phyloP scores from a whole-genome alignment of 2,329 filamentous ascomycete genomes.

The Epichloe bromicola region DNA sequence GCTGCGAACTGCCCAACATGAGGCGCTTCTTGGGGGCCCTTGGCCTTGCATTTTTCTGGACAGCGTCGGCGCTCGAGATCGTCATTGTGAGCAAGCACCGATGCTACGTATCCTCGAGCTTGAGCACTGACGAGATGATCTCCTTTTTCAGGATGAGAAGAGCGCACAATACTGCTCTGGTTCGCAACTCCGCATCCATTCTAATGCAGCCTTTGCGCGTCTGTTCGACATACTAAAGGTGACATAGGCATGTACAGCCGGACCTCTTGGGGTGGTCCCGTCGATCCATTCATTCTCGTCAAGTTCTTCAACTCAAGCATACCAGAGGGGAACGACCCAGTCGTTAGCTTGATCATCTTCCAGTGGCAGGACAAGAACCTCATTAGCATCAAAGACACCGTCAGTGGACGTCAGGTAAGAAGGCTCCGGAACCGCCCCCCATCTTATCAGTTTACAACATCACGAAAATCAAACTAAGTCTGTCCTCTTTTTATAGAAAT shows the following conservation, averaged over 20 bases:
- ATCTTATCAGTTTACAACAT: neutral
- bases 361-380: constrained; percentile 81
- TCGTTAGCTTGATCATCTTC: constrained; percentile 79
- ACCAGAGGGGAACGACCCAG: constrained; percentile 49
- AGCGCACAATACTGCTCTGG: constrained; percentile 67
- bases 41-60: constrained; percentile 38
- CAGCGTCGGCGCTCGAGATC: constrained; percentile 43
- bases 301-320: constrained; percentile 55
- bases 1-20: constrained; percentile 28
- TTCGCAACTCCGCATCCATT: constrained; percentile 16
- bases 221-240: neutral
- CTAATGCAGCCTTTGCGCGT: constrained; percentile 5
- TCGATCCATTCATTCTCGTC: constrained; percentile 80
- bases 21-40: constrained; percentile 39
- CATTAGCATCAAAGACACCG: constrained; percentile 54
- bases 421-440: constrained; percentile 33
- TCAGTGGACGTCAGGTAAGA: constrained; percentile 32
- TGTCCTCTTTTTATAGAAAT: constrained; percentile 16
- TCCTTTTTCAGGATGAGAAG: constrained; percentile 50
- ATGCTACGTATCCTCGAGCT: neutral
- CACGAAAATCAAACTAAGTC: neutral
- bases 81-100: constrained; percentile 23
- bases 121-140: constrained; percentile 11
- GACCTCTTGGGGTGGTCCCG: constrained; percentile 73
- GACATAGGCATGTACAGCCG: constrained; percentile 80